Percentiles rank a stretch among this genome's conserved stretches.
These are phyloP conservation scores for Epicoccum nigrum DNA, from an alignment of 2,329 filamentous ascomycete species.

Conservation along the genomic window DNA sequence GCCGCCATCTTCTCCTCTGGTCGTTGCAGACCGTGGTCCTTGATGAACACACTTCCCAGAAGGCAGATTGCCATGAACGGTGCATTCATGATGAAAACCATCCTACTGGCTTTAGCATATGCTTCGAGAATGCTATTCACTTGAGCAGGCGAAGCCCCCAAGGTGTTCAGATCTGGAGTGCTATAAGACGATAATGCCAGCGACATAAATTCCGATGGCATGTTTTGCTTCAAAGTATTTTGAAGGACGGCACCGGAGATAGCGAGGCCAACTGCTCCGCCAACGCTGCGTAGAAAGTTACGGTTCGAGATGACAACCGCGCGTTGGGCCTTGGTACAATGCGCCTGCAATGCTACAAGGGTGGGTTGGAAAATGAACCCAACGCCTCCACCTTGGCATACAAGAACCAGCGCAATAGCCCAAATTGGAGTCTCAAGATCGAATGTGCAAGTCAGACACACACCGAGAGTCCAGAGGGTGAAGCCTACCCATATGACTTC, in stretches of 20 bases:
- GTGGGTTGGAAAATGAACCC: conserved; percentile 61
- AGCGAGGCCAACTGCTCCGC: conserved; percentile 64
- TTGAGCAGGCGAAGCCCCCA: neutral
- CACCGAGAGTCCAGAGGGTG: conserved; percentile 54
- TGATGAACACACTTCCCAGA: conserved; percentile 58
- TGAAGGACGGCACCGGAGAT: conserved; percentile 42
- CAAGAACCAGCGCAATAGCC: conserved; percentile 59
- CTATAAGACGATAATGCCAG: conserved; percentile 20
- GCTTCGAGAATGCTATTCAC: conserved; percentile 51
- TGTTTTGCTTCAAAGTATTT: conserved; percentile 20
- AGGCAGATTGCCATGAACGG: conserved; percentile 61
- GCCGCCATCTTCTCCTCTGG: neutral
- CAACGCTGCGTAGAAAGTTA: conserved; percentile 67
- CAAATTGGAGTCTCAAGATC: conserved; percentile 35
- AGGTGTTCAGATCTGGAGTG: conserved; percentile 17
- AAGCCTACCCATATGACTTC: conserved; percentile 52
- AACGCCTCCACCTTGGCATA: conserved; percentile 53
- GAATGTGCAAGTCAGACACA: conserved; percentile 60
- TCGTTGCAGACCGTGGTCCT: conserved; percentile 50
- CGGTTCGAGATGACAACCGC: conserved; percentile 67
- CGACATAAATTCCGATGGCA: conserved; percentile 21
- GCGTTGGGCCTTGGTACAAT: conserved; percentile 58
- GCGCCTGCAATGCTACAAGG: conserved; percentile 63
- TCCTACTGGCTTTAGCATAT: conserved; percentile 60
- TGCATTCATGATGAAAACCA: conserved; percentile 63